These are phyloP conservation scores for Puccinia polysora DNA, from an alignment of 1,284 basidiomycete genomes.

Conservation along the genomic window DNA sequence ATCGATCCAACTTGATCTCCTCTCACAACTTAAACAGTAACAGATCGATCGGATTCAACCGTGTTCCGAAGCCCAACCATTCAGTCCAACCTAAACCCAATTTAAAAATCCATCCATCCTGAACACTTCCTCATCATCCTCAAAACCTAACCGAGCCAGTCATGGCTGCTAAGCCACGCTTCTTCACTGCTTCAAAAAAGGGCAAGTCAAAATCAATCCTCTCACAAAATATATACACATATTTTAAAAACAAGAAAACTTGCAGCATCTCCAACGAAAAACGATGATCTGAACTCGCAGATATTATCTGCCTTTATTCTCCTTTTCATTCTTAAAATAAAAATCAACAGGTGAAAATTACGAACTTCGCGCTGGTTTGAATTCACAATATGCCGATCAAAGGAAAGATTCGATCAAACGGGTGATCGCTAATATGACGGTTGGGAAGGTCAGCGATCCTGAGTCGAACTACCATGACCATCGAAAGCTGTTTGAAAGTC, in stretches of 20 bases:
- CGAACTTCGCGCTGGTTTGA: constrained; percentile 68
- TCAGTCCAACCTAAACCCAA: no score
- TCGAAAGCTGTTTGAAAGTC: not conserved
- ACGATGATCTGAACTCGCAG: no score
- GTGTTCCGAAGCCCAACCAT: no score
- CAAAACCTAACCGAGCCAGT: not conserved
- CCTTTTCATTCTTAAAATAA: not conserved
- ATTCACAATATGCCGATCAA: constrained; percentile 53
- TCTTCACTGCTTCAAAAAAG: constrained; percentile 53
- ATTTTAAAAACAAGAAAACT: no score
- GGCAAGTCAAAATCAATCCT: no score
- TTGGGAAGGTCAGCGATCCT: constrained; percentile 78
- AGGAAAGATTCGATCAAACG: constrained; percentile 54
- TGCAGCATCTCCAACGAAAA: no score
- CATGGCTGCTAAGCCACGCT: constrained; percentile 50
- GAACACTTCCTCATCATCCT: not conserved
- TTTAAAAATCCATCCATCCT: not conserved
- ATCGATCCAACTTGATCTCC: no score
- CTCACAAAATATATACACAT: no score
- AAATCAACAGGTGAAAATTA: constrained; percentile 70
- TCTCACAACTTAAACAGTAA: no score
- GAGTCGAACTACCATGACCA: not conserved
- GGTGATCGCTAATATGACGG: constrained; percentile 77
- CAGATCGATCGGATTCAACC: no score
- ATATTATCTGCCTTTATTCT: not conserved